Base-by-base conservation (phyloP, 345 rosid genomes). In the Boechera stricta region DNA sequence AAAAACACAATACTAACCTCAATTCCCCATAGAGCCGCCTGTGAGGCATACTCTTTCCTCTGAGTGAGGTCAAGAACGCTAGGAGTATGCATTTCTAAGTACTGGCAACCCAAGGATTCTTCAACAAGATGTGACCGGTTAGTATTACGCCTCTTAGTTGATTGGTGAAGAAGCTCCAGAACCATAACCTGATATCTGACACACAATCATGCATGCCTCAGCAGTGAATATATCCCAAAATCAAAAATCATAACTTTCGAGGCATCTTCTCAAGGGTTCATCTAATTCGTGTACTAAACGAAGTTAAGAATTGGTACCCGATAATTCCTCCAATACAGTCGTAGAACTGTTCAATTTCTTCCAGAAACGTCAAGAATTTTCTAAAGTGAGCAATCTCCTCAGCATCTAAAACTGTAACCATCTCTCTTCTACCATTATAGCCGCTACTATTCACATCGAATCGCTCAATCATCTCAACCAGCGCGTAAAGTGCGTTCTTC, bases 11-110 rank as follows among this genome's bases (percentile, higher is more conserved):
- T 13, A 32, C 56, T 71, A 86, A 94, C 97, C 92, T 90, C 90
- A 77, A 94, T 85, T 64, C 97, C 98, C 97, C 97, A 92, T 0
- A 94, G 77, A 69, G 97, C 97, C 47, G 97, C 97, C 89, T 90
- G 95, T 10, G 93, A 84, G 13, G 97, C 95, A 79, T 90, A 89
- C 49, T 88, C 90, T 5, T 88, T 84, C 74, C 81, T 69, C 80
- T 76, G 77, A 48, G 92, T 89, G 67, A 90, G 98, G 84, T 92
- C 97, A 80, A 91, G 62, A 31, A 88, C 93, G 73, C 52, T 45
- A 64, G 97, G 97, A 49, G 88, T 64, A 72, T 89, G 97, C 82
- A 92, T 87, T 78, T 90, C 94, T 66, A 90, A 54, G 77, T 86
- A 86, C 66, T 85, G 89, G 48, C 88, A 77, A 44, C 82, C 85